phyloP scores from a whole-genome alignment of 768 basidiomycete genomes.

The Termitomyces titanicus region DNA sequence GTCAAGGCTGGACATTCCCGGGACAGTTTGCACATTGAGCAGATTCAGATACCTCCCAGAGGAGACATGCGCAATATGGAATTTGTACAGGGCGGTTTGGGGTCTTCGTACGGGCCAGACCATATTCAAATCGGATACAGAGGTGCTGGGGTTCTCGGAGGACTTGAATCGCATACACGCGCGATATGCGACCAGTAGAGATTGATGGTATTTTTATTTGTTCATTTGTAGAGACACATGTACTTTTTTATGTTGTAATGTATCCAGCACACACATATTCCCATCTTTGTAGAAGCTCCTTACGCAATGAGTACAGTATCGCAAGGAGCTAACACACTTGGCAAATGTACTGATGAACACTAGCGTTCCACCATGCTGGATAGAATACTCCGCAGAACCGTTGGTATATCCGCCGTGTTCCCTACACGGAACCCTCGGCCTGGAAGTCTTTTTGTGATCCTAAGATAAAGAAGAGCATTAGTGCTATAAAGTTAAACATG shows the following conservation, averaged over 20 bases:
- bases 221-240: background rate
- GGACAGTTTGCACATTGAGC: conserved; percentile 31
- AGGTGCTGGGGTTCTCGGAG: conserved; percentile 18
- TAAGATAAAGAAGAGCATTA: conserved; percentile 15
- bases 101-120: conserved; percentile 12
- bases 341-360: too few species aligned
- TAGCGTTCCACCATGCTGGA: conserved; percentile 50
- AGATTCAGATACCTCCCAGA: conserved; percentile 26
- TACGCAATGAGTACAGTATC: background rate
- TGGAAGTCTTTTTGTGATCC: conserved; percentile 61
- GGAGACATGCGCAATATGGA: conserved; percentile 20
- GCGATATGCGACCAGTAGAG: background rate
- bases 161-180: background rate
- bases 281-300: too few species aligned
- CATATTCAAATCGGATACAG: too few species aligned
- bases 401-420: conserved; percentile 63
- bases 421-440: conserved; percentile 56
- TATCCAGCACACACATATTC: background rate
- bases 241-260: background rate
- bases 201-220: background rate
- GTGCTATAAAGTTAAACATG: background rate
- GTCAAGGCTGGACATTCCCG: conserved; percentile 19
- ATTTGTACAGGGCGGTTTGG: conserved; percentile 21
- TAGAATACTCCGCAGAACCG: conserved; percentile 58
- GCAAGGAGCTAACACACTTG: too few species aligned